A percentile compares a stretch with the other conserved stretches of the same genome.
Evolutionary conservation across 495 filamentous ascomycete genomes (phyloP).

Genomic region (Tuber microsphaerosporum): DNA sequence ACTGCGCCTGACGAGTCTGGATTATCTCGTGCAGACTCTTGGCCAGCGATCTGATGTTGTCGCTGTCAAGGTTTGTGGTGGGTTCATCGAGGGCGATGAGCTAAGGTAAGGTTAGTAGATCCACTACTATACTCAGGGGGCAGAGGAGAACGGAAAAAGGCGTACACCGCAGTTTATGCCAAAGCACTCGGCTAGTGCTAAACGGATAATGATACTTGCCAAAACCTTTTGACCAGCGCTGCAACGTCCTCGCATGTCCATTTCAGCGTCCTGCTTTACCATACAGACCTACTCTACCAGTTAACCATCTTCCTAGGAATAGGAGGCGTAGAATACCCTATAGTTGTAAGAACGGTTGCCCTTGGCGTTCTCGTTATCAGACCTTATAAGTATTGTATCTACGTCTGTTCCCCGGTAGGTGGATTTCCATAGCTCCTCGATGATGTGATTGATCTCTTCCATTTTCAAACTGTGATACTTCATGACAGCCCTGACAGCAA

Average conservation of each 20-base stretch:
- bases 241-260: conserved; percentile 99
- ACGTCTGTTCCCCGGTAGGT: conserved; percentile 98
- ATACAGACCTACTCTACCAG: conserved; percentile 53
- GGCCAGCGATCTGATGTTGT: conserved; percentile 87
- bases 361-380: conserved; percentile 68
- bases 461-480: conserved; percentile 91
- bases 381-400: conserved; percentile 89
- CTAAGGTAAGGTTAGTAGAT: conserved; percentile 12
- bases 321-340: conserved; percentile 53
- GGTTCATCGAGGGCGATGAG: conserved; percentile 96
- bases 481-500: conserved; percentile 67
- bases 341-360: conserved; percentile 90
- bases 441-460: conserved; percentile 94
- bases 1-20: conserved; percentile 68
- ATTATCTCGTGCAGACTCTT: conserved; percentile 82
- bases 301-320: conserved; percentile 9
- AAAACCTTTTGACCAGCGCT: conserved; percentile 94
- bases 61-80: conserved; percentile 90
- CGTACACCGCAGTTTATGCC: conserved; percentile 79
- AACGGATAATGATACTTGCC: conserved; percentile 93
- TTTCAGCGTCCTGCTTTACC: conserved; percentile 93
- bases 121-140: not conserved
- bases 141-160: not conserved
- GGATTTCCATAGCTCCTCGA: conserved; percentile 89
- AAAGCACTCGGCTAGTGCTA: conserved; percentile 94